phyloP scores from a whole-genome alignment of 2,329 filamentous ascomycete species.

The Herpotrichia juniperi region DNA sequence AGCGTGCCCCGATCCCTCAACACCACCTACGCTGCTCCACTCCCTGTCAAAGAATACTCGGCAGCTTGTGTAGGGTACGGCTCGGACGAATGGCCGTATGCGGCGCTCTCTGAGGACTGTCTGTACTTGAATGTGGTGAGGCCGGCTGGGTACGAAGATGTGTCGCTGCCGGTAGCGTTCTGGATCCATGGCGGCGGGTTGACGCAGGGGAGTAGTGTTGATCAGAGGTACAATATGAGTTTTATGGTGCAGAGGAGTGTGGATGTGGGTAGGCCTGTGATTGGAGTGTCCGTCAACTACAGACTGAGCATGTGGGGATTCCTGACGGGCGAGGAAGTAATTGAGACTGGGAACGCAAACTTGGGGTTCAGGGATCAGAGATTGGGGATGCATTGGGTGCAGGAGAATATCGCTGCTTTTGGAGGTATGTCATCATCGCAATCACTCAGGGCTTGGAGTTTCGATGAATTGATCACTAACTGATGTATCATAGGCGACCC shows the following conservation, averaged over 20 bases:
- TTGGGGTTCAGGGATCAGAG: conserved; percentile 55
- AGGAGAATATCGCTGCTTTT: conserved; percentile 51
- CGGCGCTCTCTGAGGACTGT: conserved; percentile 60
- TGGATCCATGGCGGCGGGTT: conserved; percentile 63
- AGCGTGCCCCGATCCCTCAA: neutral
- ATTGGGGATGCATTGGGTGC: conserved; percentile 54
- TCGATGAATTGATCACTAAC: too few relatives aligned
- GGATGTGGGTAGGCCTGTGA: conserved; percentile 55
- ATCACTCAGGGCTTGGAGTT: neutral
- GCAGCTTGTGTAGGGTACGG: conserved; percentile 6
- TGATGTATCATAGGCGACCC: conserved; percentile 51
- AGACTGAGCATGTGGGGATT: conserved; percentile 69
- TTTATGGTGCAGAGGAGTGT: conserved; percentile 55
- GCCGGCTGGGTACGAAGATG: conserved; percentile 41
- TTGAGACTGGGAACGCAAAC: conserved; percentile 42
- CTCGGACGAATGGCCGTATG: conserved; percentile 41
- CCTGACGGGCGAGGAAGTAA: conserved; percentile 51
- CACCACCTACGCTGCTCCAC: neutral
- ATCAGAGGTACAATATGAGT: conserved; percentile 59
- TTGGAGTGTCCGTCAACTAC: conserved; percentile 55
- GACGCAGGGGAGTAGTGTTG: conserved; percentile 55
- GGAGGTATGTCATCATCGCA: conserved; percentile 47
- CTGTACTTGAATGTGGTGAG: conserved; percentile 61
- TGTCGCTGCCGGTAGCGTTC: conserved; percentile 59
- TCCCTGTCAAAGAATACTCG: conserved; percentile 1